A percentile compares a stretch with the other conserved stretches of the same genome.
Conservation (phyloP, 257 asterid genomes). For the Marsdenia floribunda region DNA sequence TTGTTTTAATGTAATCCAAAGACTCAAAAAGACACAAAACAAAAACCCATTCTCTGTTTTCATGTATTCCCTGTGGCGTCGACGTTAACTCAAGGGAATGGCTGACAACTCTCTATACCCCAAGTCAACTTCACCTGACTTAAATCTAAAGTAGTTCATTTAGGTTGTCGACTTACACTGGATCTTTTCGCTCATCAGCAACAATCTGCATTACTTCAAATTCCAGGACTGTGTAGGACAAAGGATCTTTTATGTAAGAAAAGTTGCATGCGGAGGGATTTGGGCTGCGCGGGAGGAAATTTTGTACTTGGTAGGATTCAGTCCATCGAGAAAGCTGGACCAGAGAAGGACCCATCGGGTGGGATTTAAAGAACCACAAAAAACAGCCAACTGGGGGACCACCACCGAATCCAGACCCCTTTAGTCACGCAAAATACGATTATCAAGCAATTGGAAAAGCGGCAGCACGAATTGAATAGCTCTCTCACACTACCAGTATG, state of each 20-base stretch:
- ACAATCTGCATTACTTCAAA: neutral
- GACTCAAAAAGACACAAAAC: too few species aligned
- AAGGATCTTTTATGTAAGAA: neutral
- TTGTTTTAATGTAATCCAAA: too few species aligned
- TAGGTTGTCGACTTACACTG: neutral
- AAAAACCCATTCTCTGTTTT: too few species aligned
- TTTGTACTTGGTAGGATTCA: neutral
- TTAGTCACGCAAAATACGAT: neutral
- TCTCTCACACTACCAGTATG: conserved; percentile 17
- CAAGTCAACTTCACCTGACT: neutral
- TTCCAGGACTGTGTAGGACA: neutral
- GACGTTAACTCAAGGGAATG: too few species aligned
- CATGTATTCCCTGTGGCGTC: too few species aligned
- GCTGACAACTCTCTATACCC: neutral
- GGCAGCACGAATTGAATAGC: conserved; percentile 1
- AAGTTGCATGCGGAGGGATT: neutral
- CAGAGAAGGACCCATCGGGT: neutral
- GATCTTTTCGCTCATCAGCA: neutral
- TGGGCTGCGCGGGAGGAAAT: neutral
- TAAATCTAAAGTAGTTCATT: neutral
- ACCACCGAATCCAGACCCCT: neutral
- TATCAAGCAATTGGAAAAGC: neutral
- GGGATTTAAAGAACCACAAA: neutral
- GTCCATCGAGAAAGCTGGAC: neutral
- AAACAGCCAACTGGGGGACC: neutral